phyloP scores from a whole-genome alignment of 192 early-diverging fungal species.

The Allomyces arbusculus region DNA sequence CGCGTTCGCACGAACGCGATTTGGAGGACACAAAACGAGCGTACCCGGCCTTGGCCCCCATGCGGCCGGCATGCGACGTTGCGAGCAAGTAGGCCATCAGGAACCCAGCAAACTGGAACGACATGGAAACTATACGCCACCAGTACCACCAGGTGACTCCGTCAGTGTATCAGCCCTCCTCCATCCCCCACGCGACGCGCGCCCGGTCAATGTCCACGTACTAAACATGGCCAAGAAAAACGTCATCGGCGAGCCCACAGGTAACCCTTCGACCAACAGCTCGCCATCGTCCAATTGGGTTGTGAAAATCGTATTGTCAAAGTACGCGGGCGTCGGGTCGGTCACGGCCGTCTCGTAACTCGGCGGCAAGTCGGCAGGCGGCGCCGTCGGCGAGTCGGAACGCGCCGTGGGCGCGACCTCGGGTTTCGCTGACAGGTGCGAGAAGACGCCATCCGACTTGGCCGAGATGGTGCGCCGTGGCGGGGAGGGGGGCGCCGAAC shows the following conservation, averaged over 20 bases:
- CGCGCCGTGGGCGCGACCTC: constrained; percentile 9
- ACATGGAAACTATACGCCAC: constrained; percentile 34
- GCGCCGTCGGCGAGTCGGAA: neutral
- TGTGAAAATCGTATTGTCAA: constrained; percentile 54
- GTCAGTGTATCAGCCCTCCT: neutral
- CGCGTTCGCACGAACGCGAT: neutral
- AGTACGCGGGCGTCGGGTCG: constrained; percentile 54
- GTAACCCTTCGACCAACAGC: constrained; percentile 73
- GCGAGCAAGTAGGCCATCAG: constrained; percentile 78
- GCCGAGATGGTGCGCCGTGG: too few species aligned
- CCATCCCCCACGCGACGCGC: neutral
- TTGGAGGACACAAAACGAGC: neutral
- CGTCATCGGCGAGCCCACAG: constrained; percentile 56
- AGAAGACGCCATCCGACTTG: constrained; percentile 22
- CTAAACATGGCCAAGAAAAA: constrained; percentile 63
- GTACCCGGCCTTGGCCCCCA: constrained; percentile 1
- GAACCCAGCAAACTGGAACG: constrained; percentile 69
- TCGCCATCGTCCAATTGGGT: constrained; percentile 57
- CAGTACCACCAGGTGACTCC: too few species aligned
- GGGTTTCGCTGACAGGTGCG: constrained; percentile 26
- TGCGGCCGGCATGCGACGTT: constrained; percentile 69
- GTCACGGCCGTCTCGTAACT: constrained; percentile 58
- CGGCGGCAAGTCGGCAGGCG: constrained; percentile 6
- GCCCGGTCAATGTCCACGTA: constrained; percentile 9
- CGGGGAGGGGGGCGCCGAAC: too few species aligned